Evolutionary conservation across 495 filamentous ascomycete genomes (phyloP), one percentile per base, ranked within the genome.

Genomic region (Aspergillus haitiensis): DNA sequence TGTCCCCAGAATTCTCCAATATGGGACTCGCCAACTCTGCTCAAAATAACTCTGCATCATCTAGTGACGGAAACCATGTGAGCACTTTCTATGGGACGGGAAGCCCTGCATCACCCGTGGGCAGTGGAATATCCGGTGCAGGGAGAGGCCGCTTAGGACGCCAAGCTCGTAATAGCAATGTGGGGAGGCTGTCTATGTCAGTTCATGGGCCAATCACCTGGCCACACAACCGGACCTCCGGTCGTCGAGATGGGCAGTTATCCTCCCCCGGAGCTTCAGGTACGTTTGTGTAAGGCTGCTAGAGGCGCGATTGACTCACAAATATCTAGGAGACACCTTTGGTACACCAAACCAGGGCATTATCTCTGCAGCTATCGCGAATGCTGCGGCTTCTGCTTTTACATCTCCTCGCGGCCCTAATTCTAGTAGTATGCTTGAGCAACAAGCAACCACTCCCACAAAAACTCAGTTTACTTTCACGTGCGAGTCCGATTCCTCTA

Each of bases 391-490:
- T 52, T 78, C 89, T 47, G 88, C 89, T 54, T 78, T 84, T 15
- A 82, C 87, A 2, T 75, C 81, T 10, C 77, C 84, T 5, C 78
- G 75, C 63, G 87, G 85, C 5, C 81, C 87, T 59, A 87, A 88
- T 64, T 92, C 92, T 65, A 80, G 84, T 40, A 94, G 90, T 68
- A 78, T 93, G 60, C 68, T 94, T 42, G 86, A 90, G 45, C 88
- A 90, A 66, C 83, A 87, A 70, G 72, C 81, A 15, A 80, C 82
- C 7, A 78, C 81, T 3, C 84, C 80, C 33, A 82, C 84, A 10
- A 90, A 91, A 55, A 86, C 88, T 0, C 90, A 95, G 62, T 97
- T 97, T 65, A 96, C 92, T 13, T 97, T 97, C 70, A 94, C 88
- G 2, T 93, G 90, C 71, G 88, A 91, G 49, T 87, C 89, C 1